A percentile compares a stretch with the other conserved stretches of the same genome.
phyloP scores from a whole-genome alignment of 129 eudicot genomes.

The Tagetes patula region DNA sequence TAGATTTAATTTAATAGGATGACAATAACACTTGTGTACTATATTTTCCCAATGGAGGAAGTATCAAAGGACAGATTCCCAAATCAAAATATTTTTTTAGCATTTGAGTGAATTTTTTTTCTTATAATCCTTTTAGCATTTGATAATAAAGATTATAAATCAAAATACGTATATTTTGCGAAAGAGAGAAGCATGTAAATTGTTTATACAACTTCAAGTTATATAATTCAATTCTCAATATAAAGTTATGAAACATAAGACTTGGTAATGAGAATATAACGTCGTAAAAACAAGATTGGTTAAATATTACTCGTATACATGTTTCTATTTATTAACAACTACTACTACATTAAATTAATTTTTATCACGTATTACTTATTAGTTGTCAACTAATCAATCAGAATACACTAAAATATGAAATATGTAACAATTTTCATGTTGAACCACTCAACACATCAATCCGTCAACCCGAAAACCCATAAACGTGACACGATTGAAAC shows the following conservation, averaged over 20 bases:
- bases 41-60: not conserved
- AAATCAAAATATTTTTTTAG: not conserved
- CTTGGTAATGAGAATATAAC: not conserved
- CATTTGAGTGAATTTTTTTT: not conserved
- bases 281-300: not conserved
- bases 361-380: too few species aligned
- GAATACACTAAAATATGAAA: too few species aligned
- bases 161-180: not conserved
- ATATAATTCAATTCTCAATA: not conserved
- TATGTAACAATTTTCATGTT: too few species aligned
- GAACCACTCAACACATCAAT: too few species aligned
- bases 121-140: not conserved
- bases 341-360: too few species aligned
- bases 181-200: not conserved
- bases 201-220: not conserved
- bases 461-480: too few species aligned
- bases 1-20: conserved; percentile 9
- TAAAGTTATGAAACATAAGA: not conserved
- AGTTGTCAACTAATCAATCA: too few species aligned
- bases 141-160: too few species aligned
- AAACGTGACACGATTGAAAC: too few species aligned
- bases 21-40: not conserved
- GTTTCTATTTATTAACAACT: too few species aligned
- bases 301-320: not conserved
- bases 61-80: not conserved